Evolutionary conservation across 768 basidiomycete genomes (phyloP).

Genomic region (Leccinum imitatum): DNA sequence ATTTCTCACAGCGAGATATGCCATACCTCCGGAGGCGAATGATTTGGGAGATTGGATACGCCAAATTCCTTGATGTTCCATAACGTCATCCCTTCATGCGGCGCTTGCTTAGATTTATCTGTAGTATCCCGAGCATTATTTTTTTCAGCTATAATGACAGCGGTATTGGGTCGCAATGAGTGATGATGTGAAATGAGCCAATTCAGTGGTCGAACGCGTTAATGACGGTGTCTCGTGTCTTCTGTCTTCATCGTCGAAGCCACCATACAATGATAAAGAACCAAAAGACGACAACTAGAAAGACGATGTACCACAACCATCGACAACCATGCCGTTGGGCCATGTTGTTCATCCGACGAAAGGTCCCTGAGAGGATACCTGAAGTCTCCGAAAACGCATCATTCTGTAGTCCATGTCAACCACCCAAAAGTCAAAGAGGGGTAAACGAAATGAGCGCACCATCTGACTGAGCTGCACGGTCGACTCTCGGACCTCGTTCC

Average conservation of each 20-base stretch:
- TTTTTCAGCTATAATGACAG: conserved; percentile 13
- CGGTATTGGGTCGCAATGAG: conserved; percentile 8
- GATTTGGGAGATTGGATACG: conserved; percentile 86
- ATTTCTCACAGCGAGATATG: conserved; percentile 84
- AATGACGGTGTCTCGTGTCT: conserved; percentile 4
- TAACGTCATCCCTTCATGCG: conserved; percentile 22
- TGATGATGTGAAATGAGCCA: conserved; percentile 3
- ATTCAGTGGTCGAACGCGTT: conserved; percentile 1
- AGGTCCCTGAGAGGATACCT: conserved; percentile 86
- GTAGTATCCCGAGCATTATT: conserved; percentile 14
- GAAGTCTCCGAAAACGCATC: conserved; percentile 94
- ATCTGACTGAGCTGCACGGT: conserved; percentile 90
- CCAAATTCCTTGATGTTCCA: conserved; percentile 52
- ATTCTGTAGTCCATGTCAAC: conserved; percentile 54
- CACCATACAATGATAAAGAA: conserved; percentile 96
- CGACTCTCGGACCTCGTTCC: conserved; percentile 92
- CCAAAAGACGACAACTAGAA: conserved; percentile 89
- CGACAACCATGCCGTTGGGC: conserved; percentile 90
- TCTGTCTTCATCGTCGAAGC: conserved; percentile 70
- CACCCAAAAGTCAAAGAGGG: neutral
- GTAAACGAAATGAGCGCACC: conserved; percentile 52
- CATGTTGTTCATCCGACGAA: conserved; percentile 98
- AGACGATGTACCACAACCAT: conserved; percentile 95
- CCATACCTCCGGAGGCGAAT: conserved; percentile 78
- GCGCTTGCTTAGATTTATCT: conserved; percentile 23